A percentile compares a stretch with the other conserved stretches of the same genome.
Evolutionary conservation across 306 rosid species (phyloP).

Genomic region (Herpetospermum pedunculosum): DNA sequence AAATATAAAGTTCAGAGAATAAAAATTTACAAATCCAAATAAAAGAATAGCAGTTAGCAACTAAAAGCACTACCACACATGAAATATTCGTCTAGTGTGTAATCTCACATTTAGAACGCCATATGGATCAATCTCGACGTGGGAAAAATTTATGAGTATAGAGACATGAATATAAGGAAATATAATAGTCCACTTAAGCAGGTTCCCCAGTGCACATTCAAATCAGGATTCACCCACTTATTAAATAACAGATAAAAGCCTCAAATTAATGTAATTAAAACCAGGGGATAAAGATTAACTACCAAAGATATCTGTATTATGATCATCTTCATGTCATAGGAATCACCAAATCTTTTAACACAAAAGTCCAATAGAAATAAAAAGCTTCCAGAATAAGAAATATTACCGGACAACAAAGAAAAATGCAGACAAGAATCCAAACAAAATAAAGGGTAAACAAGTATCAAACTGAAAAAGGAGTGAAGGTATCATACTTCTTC

Average conservation of each 20-base stretch:
- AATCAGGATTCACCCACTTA: not conserved
- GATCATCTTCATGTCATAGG: not conserved
- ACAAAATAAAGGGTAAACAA: not conserved
- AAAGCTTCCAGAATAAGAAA: not conserved
- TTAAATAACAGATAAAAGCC: not conserved
- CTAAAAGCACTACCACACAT: not conserved
- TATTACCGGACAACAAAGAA: not conserved
- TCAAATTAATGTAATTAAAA: not conserved
- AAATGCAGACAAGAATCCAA: not conserved
- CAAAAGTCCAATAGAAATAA: not conserved
- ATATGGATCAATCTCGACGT: not conserved
- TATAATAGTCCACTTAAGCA: not conserved
- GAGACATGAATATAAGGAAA: not conserved
- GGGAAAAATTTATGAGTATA: not conserved
- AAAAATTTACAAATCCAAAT: not conserved
- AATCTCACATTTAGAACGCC: not conserved
- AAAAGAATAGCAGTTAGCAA: not conserved
- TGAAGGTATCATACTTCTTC: constrained; percentile 59
- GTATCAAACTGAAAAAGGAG: constrained; percentile 1
- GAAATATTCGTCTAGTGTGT: not conserved
- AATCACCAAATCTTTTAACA: not conserved
- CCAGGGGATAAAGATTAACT: not conserved
- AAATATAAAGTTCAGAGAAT: not conserved
- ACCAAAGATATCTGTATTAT: not conserved
- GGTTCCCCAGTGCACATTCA: not conserved